These are phyloP conservation scores for Acaromyces ingoldii DNA, from an alignment of 1,284 basidiomycete species.

Conservation along the genomic window DNA sequence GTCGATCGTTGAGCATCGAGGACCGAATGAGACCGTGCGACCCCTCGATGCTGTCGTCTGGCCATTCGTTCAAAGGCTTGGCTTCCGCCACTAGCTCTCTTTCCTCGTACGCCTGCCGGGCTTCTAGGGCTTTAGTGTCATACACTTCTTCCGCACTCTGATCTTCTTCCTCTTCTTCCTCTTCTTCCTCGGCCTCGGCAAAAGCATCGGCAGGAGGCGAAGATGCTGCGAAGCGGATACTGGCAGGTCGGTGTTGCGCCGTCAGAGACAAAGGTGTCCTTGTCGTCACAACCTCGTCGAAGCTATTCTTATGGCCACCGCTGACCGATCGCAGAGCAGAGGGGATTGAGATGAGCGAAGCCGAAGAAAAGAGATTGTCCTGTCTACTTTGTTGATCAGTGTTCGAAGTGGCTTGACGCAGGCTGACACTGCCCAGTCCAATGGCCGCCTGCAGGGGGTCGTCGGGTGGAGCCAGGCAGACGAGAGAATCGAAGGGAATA, in stretches of 20 bases:
- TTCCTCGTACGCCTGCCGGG: conserved; percentile 59
- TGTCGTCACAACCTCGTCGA: too few relatives aligned
- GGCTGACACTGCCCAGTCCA: conserved; percentile 31
- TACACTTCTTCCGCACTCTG: conserved; percentile 14
- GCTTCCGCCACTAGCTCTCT: conserved; percentile 80
- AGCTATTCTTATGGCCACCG: conserved; percentile 16
- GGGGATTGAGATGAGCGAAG: conserved; percentile 2
- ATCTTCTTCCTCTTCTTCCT: conserved; percentile 9
- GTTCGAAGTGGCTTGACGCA: conserved; percentile 17
- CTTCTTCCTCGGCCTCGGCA: background rate
- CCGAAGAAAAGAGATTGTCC: conserved; percentile 1
- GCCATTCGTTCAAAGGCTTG: conserved; percentile 60
- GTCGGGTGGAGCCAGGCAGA: conserved; percentile 71
- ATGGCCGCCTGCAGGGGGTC: conserved; percentile 59
- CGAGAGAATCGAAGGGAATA: conserved; percentile 73
- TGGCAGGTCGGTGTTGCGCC: conserved; percentile 23
- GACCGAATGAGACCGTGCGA: conserved; percentile 77
- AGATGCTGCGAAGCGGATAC: conserved; percentile 33
- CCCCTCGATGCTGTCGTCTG: conserved; percentile 71
- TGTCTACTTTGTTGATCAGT: background rate
- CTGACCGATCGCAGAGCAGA: conserved; percentile 2
- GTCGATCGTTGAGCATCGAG: conserved; percentile 77
- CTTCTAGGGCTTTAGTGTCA: conserved; percentile 25
- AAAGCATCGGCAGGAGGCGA: conserved; percentile 10
- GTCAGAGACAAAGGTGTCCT: too few relatives aligned